phyloP scores from a whole-genome alignment of 2,329 filamentous ascomycete species.

The Diplodia sapinea region DNA sequence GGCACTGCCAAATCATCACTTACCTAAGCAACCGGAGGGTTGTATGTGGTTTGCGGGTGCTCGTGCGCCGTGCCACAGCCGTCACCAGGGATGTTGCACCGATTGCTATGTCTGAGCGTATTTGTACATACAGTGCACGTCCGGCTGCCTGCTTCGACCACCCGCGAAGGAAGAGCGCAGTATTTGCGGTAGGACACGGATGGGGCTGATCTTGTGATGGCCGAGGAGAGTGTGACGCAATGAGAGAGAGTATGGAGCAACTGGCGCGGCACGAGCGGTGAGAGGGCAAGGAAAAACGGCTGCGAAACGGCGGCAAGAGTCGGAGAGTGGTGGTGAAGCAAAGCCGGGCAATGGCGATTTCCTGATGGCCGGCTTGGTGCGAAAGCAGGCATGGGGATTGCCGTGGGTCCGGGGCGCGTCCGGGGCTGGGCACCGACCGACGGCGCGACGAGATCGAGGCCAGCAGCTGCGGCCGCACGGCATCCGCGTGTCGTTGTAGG shows the following conservation, averaged over 20 bases:
- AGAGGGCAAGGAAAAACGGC: not conserved
- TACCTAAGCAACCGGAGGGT: not conserved
- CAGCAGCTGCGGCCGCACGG: not conserved
- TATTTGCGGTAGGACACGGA: too few relatives aligned
- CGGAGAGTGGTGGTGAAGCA: not conserved
- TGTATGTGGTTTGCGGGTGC: not conserved
- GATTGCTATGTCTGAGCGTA: too few relatives aligned
- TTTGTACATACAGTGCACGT: too few relatives aligned
- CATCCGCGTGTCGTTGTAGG: not conserved
- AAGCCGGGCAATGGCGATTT: not conserved
- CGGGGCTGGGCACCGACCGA: slow-evolving; percentile 4
- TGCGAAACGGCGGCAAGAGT: not conserved
- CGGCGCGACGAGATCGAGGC: not conserved
- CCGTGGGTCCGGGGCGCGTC: slow-evolving; percentile 9
- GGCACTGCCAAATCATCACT: not conserved
- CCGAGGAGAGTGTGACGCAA: not conserved
- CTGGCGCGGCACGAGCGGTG: not conserved
- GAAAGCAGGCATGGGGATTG: slow-evolving; percentile 6
- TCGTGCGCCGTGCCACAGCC: not conserved
- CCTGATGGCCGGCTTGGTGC: not conserved
- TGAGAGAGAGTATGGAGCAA: not conserved
- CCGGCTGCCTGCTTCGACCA: not conserved
- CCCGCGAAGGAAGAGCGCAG: too few relatives aligned
- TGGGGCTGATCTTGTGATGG: too few relatives aligned
- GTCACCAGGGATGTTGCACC: not conserved